phyloP scores from a whole-genome alignment of 306 rosid genomes.

The Citrullus amarus region DNA sequence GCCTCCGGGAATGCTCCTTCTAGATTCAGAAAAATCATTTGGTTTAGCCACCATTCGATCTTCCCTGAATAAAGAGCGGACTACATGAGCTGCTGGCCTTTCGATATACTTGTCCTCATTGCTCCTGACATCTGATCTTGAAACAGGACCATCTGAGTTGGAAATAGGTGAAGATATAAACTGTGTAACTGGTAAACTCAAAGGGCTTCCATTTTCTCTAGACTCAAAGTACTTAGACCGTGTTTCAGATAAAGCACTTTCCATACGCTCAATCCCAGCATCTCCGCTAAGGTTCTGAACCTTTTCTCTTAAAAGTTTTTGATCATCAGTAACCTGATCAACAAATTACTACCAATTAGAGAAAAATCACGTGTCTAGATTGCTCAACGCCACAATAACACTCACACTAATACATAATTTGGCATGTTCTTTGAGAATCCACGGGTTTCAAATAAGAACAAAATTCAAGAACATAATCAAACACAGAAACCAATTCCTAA shows the following conservation, averaged over 20 bases:
- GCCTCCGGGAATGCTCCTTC: slow-evolving; percentile 21
- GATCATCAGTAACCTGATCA: slow-evolving; percentile 67
- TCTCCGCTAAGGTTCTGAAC: slow-evolving; percentile 77
- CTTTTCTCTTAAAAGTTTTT: slow-evolving; percentile 68
- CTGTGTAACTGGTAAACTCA: slow-evolving; percentile 15
- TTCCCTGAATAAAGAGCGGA: slow-evolving; percentile 74
- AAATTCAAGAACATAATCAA: neutral
- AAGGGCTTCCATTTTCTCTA: slow-evolving; percentile 41
- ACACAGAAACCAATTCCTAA: neutral
- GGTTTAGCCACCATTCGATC: slow-evolving; percentile 14
- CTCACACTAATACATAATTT: neutral
- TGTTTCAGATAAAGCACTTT: slow-evolving; percentile 67
- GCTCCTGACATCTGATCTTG: slow-evolving; percentile 29
- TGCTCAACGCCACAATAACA: neutral
- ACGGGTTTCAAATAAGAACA: neutral
- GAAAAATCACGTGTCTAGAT: neutral
- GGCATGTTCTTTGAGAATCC: neutral
- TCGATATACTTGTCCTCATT: slow-evolving; percentile 15
- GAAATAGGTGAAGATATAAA: slow-evolving; percentile 29
- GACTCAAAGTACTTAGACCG: slow-evolving; percentile 55
- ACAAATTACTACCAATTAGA: neutral
- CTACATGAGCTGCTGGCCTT: slow-evolving; percentile 38
- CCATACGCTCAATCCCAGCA: slow-evolving; percentile 84
- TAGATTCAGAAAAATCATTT: slow-evolving; percentile 21
- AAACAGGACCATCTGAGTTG: slow-evolving; percentile 12